A percentile compares a stretch with the other conserved stretches of the same genome.
Conservation (phyloP, 257 asterid genomes). For the Solanum paucissectum region DNA sequence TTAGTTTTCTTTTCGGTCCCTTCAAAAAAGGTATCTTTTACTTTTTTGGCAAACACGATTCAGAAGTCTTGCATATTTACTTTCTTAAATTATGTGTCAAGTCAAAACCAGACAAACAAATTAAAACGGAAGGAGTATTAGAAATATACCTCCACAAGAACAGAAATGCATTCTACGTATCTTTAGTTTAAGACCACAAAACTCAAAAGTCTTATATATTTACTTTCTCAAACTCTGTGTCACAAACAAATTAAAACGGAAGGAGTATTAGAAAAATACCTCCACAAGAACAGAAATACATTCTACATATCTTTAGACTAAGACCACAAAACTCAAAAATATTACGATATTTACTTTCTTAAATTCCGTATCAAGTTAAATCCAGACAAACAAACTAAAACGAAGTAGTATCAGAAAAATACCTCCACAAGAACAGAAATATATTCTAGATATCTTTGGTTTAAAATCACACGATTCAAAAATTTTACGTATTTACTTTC, state of each 20-base stretch:
- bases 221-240: rapidly evolving
- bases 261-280: background rate
- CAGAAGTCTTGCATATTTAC: background rate
- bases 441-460: no score
- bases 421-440: no score
- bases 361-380: no score
- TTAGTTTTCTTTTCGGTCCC: rapidly evolving
- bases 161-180: background rate
- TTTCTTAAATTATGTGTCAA: rapidly evolving
- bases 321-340: no score
- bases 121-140: no score
- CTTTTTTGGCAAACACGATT: background rate
- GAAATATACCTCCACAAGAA: background rate
- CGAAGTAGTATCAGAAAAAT: no score
- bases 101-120: background rate
- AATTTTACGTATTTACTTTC: background rate
- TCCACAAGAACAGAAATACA: background rate
- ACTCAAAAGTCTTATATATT: background rate
- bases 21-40: no score
- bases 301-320: no score
- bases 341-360: no score
- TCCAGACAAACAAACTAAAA: no score
- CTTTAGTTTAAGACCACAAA: no score
- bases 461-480: background rate
- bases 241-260: no score